Base-by-base conservation (phyloP, 345 rosid species). In the Salix koriyanagi region DNA sequence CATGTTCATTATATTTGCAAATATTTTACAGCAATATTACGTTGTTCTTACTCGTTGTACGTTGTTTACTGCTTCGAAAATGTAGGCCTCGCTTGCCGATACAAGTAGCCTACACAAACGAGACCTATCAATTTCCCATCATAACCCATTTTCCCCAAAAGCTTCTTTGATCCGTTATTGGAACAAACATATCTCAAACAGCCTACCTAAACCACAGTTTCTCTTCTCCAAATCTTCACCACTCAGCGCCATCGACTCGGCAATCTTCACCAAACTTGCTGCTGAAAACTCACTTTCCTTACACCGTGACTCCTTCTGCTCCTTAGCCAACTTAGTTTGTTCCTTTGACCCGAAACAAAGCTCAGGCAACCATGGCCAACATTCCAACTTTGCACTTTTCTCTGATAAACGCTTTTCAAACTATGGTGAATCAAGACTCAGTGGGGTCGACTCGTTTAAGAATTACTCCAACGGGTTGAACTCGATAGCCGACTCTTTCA, bases 161-260 rank as follows among this genome's bases (percentile, higher is more conserved):
- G 82, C 85, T 14, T 79, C 79, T 39, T 21, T 72, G 23, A 65
- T 75, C 36, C 85, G 85, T 36, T 79, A 78, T 37, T 82, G 85
- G 85, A 82, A 78, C 71, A 79, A 67, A 9, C 77, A 75, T 1
- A 48, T 82, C 77, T 67, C 79, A n/a, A 75, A 78, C 65, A 61
- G 3, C 52, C 70, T 71, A 25, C 85, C 85, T 2, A 79, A 78
- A 44, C 70, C 85, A 2, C 70, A 23, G 10, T 82, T 82, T 61
- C 82, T 82, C 26, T 30, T 82, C 68, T 78, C 85, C 64, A 82
- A 82, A 52, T 76, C 85, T 11, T 82, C 85, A 15, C 85, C 85
- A 11, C 77, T 82, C 21, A 75, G 23, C 32, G 79, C 82, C 46
- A 25, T 73, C 2, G 77, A 78, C 72, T 75, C 85, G 0, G 85